phyloP scores from a whole-genome alignment of 1,139 yeast genomes.

The Debaryomyces psychrophilus region DNA sequence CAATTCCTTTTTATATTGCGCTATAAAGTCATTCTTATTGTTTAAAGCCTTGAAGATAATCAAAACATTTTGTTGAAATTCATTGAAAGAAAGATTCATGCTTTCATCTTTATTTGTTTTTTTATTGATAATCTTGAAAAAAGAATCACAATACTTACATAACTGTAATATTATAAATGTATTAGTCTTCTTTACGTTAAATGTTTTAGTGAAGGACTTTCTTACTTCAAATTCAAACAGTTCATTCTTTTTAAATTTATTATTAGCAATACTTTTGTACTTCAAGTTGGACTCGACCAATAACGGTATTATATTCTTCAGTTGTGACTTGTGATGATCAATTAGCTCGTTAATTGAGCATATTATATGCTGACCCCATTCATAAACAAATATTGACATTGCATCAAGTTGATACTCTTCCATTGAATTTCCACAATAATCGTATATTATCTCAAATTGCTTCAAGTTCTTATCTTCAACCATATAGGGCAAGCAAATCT shows the following conservation, averaged over 20 bases:
- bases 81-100: slow-evolving; percentile 18
- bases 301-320: slow-evolving; percentile 13
- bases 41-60: slow-evolving; percentile 37
- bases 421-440: slow-evolving; percentile 21
- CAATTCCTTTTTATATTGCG: slow-evolving; percentile 38
- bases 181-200: slow-evolving; percentile 28
- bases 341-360: slow-evolving; percentile 12
- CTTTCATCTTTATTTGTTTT: slow-evolving; percentile 11
- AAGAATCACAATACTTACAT: slow-evolving; percentile 39
- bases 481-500: slow-evolving; percentile 24
- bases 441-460: slow-evolving; percentile 23
- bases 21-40: slow-evolving; percentile 39
- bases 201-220: slow-evolving; percentile 27
- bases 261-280: slow-evolving; percentile 16
- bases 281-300: slow-evolving; percentile 17
- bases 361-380: slow-evolving; percentile 26
- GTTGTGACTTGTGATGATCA: slow-evolving; percentile 7
- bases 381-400: slow-evolving; percentile 21
- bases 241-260: slow-evolving; percentile 19
- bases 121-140: slow-evolving; percentile 24
- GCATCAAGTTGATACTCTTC: slow-evolving; percentile 25
- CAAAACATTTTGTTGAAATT: slow-evolving; percentile 26
- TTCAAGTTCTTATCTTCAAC: slow-evolving; percentile 18
- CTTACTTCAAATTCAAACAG: slow-evolving; percentile 35
- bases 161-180: slow-evolving; percentile 27